These are phyloP conservation scores for Ustilago vetiveriae DNA, from an alignment of 1,284 basidiomycete genomes.

Conservation along the genomic window DNA sequence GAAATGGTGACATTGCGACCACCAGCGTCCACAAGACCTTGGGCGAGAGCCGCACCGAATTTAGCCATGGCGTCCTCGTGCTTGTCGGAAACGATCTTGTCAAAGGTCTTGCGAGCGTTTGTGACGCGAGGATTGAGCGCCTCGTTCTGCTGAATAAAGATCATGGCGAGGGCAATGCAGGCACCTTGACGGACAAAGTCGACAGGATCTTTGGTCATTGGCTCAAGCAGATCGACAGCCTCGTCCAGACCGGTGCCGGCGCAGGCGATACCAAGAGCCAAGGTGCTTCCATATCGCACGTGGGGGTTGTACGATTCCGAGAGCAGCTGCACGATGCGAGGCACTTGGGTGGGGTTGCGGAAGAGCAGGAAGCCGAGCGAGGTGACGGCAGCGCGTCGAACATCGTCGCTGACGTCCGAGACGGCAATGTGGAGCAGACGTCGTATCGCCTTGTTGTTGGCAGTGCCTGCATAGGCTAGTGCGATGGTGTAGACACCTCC, in stretches of 20 bases:
- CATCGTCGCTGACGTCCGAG: conserved; percentile 66
- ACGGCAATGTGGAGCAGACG: conserved; percentile 65
- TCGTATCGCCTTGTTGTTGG: conserved; percentile 65
- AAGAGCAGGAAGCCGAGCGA: conserved; percentile 65
- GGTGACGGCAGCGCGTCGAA: conserved; percentile 65
- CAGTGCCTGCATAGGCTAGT: conserved; percentile 67
- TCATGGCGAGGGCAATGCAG: conserved; percentile 64
- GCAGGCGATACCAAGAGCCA: conserved; percentile 66
- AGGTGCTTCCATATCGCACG: conserved; percentile 66
- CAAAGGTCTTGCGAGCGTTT: conserved; percentile 59
- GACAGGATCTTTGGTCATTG: conserved; percentile 66
- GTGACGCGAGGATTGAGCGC: conserved; percentile 64
- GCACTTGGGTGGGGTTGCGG: conserved; percentile 67
- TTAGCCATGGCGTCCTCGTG: conserved; percentile 68
- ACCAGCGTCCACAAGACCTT: conserved; percentile 65
- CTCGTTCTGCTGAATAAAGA: conserved; percentile 66
- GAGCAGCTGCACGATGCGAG: conserved; percentile 66
- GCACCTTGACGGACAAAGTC: conserved; percentile 67
- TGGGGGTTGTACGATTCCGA: conserved; percentile 67
- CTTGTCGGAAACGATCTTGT: conserved; percentile 65
- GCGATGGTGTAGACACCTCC: conserved; percentile 66
- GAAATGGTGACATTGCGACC: conserved; percentile 67
- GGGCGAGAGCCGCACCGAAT: conserved; percentile 65
- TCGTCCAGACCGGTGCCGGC: conserved; percentile 66
- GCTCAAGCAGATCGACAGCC: conserved; percentile 65